Conservation (phyloP, 225 moss, liverwort and hornwort species). For the Climacium dendroides region DNA sequence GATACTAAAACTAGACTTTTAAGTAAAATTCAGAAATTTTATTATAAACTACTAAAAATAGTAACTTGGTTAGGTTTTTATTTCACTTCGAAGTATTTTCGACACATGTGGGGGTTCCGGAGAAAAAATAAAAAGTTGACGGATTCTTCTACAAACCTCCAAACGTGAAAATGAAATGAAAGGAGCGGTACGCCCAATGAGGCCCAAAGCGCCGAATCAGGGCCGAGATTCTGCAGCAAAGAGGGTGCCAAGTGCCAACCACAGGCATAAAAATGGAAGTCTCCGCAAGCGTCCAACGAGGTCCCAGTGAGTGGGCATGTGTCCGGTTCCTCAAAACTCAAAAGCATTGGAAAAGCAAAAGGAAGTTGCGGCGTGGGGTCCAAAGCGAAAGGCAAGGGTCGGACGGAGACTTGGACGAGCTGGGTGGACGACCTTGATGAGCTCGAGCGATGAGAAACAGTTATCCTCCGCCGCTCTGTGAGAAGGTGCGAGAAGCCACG, state of each 20-base stretch:
- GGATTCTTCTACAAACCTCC: not conserved
- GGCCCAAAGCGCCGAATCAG: not conserved
- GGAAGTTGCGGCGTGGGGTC: not conserved
- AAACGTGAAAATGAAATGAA: not conserved
- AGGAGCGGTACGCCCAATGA: not conserved
- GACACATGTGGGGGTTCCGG: too few relatives aligned
- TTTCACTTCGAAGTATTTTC: too few relatives aligned
- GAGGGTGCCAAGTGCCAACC: not conserved
- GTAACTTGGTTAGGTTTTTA: too few relatives aligned
- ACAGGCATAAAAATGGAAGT: not conserved
- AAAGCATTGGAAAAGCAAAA: not conserved
- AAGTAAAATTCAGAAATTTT: too few relatives aligned
- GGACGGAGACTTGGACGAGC: not conserved
- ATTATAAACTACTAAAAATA: too few relatives aligned
- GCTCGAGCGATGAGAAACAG: constrained; percentile 22
- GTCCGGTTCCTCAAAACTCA: not conserved
- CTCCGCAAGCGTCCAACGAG: not conserved
- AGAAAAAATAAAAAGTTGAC: not conserved
- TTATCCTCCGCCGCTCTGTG: constrained; percentile 17
- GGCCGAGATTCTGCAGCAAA: not conserved
- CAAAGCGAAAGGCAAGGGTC: not conserved
- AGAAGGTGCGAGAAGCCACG: not conserved
- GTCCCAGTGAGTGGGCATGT: not conserved
- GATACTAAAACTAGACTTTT: too few relatives aligned
- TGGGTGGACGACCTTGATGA: not conserved